Base-by-base conservation (phyloP, 257 asterid genomes). In the Catharanthus roseus region DNA sequence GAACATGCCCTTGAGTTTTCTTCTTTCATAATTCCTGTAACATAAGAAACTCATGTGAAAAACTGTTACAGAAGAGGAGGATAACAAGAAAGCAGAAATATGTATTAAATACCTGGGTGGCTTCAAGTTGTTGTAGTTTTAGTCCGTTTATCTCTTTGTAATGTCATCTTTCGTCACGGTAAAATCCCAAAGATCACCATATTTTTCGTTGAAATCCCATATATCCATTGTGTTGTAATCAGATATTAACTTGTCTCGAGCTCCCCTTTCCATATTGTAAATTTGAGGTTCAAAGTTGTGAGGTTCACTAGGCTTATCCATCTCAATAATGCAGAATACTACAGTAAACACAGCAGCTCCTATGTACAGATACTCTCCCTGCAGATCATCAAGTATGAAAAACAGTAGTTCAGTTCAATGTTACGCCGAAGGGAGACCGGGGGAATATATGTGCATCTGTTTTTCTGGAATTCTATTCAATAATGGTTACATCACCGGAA, bases 281-380 rank as follows among this genome's bases (percentile, higher is more conserved):
- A 92, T 92, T 75, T 89, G 95, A 67, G 97, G 97, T 72, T 88
- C 95, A 58, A 92, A 92, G 87, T 90, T 92, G 82, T 92, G 97
- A 0, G 98, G 77, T 68, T 92, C 96, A 34, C 98, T 90, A 39
- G 96, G 96, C 77, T 89, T 89, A 75, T 85, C 89, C 93, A 92
- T 88, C 87, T 92, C 96, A 31, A 92, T 88, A 5, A 85, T 73
- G 74, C 96, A 88, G 47, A 86, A 90, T 47, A 90, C 69, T 67
- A 85, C 84, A 0, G 90, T 78, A 67, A 88, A 92, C 0, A 92
- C 54, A 51, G 88, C 98, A 71, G 98, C 98, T 68, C 96, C 96
- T 6, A 88, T 90, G 75, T 72, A 89, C 75, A 92, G 75, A 73
- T 92, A 92, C 76, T 88, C 97, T 58, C 97, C 97, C 96, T 89